These are phyloP conservation scores for Cinchona pubescens DNA, from an alignment of 257 asterid species.

Conservation along the genomic window DNA sequence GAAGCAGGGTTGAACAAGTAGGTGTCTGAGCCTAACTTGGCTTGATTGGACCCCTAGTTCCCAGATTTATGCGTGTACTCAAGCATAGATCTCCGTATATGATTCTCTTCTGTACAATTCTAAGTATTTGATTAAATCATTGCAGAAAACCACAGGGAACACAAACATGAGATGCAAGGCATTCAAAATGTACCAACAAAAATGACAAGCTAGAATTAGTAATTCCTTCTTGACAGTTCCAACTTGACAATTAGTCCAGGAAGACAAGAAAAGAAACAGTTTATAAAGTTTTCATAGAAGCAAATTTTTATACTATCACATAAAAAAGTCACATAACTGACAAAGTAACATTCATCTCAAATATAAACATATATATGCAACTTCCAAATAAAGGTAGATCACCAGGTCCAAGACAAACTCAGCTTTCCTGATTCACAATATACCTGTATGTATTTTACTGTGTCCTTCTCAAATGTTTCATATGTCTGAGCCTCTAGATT, in stretches of 20 bases:
- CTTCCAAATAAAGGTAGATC: not conserved
- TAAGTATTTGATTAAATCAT: not conserved
- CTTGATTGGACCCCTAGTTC: too few relatives aligned
- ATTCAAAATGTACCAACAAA: not conserved
- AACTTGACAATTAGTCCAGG: not conserved
- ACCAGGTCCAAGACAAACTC: not conserved
- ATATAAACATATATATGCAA: too few relatives aligned
- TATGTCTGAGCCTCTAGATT: slow-evolving; percentile 98
- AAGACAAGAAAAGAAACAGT: not conserved
- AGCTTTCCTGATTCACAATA: not conserved
- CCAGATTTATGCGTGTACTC: too few relatives aligned
- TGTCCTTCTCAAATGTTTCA: slow-evolving; percentile 95
- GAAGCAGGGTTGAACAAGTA: not conserved
- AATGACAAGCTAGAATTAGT: not conserved
- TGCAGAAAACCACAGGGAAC: not conserved
- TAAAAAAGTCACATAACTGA: too few relatives aligned
- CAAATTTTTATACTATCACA: too few relatives aligned
- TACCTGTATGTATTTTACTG: slow-evolving; percentile 87
- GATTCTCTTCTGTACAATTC: not conserved
- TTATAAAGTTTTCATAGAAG: not conserved
- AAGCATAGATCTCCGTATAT: not conserved
- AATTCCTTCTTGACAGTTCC: not conserved
- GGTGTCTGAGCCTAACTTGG: too few relatives aligned
- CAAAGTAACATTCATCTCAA: too few relatives aligned
- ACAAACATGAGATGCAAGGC: not conserved